A percentile compares a stretch with the other conserved stretches of the same genome.
These are phyloP conservation scores for Paraleonurus japonicus DNA, from an alignment of 257 asterid species.

Conservation along the genomic window DNA sequence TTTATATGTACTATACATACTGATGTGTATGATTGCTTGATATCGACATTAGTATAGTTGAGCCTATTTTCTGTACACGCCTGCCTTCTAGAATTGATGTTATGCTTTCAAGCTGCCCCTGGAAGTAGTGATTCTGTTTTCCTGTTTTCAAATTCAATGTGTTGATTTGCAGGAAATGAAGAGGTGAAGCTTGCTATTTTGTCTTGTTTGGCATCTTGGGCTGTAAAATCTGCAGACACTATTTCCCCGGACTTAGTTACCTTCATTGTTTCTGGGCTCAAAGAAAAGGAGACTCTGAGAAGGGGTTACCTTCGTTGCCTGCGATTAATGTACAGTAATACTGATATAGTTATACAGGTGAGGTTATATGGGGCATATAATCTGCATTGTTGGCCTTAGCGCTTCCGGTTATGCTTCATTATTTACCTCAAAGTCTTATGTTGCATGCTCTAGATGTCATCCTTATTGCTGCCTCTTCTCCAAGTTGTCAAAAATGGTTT, in stretches of 20 bases:
- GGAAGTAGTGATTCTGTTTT: conserved; percentile 6
- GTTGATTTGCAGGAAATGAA: conserved; percentile 77
- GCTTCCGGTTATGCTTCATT: conserved; percentile 14
- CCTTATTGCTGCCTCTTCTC: conserved; percentile 77
- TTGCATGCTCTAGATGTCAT: conserved; percentile 55
- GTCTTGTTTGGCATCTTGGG: conserved; percentile 85
- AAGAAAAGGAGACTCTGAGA: conserved; percentile 88
- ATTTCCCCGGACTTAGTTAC: conserved; percentile 50
- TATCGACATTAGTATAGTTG: not conserved
- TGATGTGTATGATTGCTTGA: conserved; percentile 16
- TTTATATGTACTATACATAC: conserved; percentile 14
- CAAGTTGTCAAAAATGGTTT: conserved; percentile 94
- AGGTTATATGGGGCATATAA: conserved; percentile 18
- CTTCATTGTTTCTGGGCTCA: conserved; percentile 74
- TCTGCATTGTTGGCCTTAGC: not conserved
- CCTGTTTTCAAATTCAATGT: conserved; percentile 11
- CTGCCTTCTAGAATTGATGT: conserved; percentile 15
- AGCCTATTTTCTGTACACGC: not conserved
- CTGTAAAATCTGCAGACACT: conserved; percentile 68
- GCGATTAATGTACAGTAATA: conserved; percentile 60
- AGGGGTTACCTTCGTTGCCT: conserved; percentile 91
- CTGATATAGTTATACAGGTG: conserved; percentile 72
- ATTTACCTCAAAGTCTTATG: conserved; percentile 18
- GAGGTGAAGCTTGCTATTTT: conserved; percentile 87
- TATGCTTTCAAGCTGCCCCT: conserved; percentile 20